Percentiles rank a stretch among this genome's conserved stretches.
phyloP scores from a whole-genome alignment of 2,329 filamentous ascomycete genomes.

The Cladobotryum protrusum region DNA sequence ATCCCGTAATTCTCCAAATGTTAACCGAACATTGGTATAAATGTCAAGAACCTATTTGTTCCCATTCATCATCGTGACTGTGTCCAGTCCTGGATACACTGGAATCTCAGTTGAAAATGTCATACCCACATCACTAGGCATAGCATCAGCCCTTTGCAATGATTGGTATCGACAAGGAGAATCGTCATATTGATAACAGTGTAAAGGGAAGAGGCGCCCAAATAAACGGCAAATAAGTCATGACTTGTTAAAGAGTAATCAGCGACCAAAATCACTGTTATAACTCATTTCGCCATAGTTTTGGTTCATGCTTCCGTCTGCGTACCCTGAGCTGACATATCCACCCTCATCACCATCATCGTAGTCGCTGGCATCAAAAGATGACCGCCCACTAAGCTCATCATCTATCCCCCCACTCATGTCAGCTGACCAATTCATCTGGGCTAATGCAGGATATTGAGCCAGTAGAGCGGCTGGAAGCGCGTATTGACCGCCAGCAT shows the following conservation, averaged over 20 bases:
- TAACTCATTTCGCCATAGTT: constrained; percentile 48
- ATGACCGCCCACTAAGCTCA: constrained; percentile 70
- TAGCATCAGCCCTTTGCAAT: too few relatives aligned
- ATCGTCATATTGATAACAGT: background rate
- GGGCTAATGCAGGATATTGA: constrained; percentile 90
- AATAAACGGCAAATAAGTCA: too few relatives aligned
- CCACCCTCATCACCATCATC: constrained; percentile 67
- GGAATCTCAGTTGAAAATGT: too few relatives aligned
- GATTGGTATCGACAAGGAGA: too few relatives aligned
- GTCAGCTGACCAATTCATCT: constrained; percentile 72
- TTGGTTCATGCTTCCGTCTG: constrained; percentile 50
- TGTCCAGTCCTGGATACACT: background rate
- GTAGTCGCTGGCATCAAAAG: constrained; percentile 75
- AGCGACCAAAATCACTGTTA: constrained; percentile 46
- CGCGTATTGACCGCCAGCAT: constrained; percentile 52
- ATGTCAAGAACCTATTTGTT: too few relatives aligned
- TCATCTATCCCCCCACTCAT: constrained; percentile 69
- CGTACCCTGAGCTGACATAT: constrained; percentile 57
- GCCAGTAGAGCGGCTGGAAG: constrained; percentile 84
- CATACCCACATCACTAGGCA: too few relatives aligned
- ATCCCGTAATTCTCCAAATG: constrained; percentile 1
- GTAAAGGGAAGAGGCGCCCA: background rate
- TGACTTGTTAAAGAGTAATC: constrained; percentile 10
- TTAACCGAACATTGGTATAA: too few relatives aligned
- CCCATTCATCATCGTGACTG: background rate